Evolutionary conservation across 257 asterid species (phyloP), one percentile per base, ranked within the genome.

Genomic region (Phtheirospermum japonicum): DNA sequence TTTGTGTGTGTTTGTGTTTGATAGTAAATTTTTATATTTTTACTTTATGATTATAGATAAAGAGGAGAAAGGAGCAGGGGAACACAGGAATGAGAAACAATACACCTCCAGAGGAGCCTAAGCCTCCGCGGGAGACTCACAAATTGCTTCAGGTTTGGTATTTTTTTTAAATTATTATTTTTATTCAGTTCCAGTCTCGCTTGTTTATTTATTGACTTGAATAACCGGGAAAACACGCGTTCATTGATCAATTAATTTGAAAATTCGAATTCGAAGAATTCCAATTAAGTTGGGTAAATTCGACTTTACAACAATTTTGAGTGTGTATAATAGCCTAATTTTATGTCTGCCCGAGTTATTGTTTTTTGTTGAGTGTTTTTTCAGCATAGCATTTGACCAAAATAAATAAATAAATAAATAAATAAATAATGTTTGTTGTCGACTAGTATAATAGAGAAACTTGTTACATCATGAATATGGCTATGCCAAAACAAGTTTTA

Each of bases 121-220:
- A 70, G 72, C 82, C 80, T 68, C 80, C 85, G 1, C 71, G 99
- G 11, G 99, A 83, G 74, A 93, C 99, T 20, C 99, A 93, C 87
- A 89, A 83, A 73, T 78, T 93, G 85, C 94, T 92, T 75, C 99
- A 92, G 94, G 99, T 92, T 61, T 59, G 74, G 28, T 18, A 43
- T 61, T 7, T 7, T 23, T 51, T 59, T n/a, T n/a, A n/a, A 6
- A 36, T 2, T 36, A 36, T 6, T 36, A 36, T 36, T 36, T 36
- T 36, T 36, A 36, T 36, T 36, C 11, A 36, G 10, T 36, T n/a
- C n/a, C n/a, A n/a, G n/a, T n/a, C n/a, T n/a, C n/a, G n/a, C n/a
- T n/a, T n/a, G n/a, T n/a, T n/a, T n/a, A n/a, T n/a, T n/a, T n/a
- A n/a, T n/a, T n/a, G n/a, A n/a, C n/a, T n/a, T 36, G 42, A 36